A percentile compares a stretch with the other conserved stretches of the same genome.
phyloP scores from a whole-genome alignment of 352 stramenopile genomes.

The Globisporangium abappressorium region DNA sequence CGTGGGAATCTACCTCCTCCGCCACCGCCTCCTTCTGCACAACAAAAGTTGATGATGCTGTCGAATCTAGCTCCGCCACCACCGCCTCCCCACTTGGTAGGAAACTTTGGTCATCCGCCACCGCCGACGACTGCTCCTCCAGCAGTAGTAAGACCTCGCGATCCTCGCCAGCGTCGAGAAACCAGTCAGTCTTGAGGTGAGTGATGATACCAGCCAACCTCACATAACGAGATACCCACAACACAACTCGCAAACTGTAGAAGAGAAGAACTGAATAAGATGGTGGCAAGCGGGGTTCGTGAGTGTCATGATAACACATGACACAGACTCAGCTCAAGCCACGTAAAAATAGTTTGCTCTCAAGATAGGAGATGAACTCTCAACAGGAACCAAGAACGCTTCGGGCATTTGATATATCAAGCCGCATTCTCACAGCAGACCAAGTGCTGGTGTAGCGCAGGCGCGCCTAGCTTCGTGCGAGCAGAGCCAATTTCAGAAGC shows the following conservation, averaged over 20 bases:
- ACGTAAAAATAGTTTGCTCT: neutral
- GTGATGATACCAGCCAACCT: neutral
- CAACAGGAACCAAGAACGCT: neutral
- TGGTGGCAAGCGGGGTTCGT: neutral
- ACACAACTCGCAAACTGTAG: neutral
- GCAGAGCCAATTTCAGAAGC: no score
- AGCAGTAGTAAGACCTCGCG: slow-evolving; percentile 11
- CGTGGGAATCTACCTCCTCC: neutral
- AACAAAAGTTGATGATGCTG: neutral
- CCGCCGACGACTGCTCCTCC: neutral
- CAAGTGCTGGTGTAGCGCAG: no score
- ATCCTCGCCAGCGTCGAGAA: slow-evolving; percentile 18
- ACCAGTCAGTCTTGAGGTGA: slow-evolving; percentile 13
- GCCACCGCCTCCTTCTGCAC: neutral
- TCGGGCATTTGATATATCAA: neutral
- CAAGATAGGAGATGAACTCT: neutral
- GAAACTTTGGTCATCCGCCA: neutral
- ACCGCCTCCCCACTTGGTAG: neutral
- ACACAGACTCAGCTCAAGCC: neutral
- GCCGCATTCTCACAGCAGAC: no score
- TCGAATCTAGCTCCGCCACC: neutral
- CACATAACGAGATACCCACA: neutral
- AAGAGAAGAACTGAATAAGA: neutral
- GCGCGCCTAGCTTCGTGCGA: no score
- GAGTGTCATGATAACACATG: neutral